phyloP scores from a whole-genome alignment of 2,329 filamentous ascomycete species.

The Trichoderma brevicompactum region DNA sequence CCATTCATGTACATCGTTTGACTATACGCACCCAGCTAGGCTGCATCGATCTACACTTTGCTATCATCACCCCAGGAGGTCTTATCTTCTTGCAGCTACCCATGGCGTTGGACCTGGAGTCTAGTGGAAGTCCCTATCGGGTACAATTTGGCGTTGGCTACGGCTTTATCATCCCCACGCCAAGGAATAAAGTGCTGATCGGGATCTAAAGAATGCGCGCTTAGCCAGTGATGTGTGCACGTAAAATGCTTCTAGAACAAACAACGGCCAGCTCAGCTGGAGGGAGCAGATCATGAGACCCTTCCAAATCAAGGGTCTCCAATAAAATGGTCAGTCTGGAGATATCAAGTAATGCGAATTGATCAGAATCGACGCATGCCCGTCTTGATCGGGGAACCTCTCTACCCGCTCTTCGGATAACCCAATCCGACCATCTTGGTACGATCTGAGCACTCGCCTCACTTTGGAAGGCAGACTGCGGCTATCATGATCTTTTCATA shows the following conservation, averaged over 20 bases:
- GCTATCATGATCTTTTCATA: neutral
- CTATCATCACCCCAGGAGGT: neutral
- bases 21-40: neutral
- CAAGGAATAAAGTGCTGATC: neutral
- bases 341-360: neutral
- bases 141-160: neutral
- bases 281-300: neutral
- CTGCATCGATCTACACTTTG: neutral
- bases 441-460: neutral
- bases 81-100: neutral
- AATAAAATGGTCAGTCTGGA: neutral
- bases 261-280: neutral
- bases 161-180: neutral
- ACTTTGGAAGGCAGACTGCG: neutral
- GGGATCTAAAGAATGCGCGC: neutral
- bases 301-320: neutral
- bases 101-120: no score
- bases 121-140: no score
- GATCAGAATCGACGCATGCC: neutral
- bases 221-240: neutral
- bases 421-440: neutral
- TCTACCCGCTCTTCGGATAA: neutral
- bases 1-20: no score
- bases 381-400: neutral
- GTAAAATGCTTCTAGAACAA: constrained; percentile 7